A percentile compares a stretch with the other conserved stretches of the same genome.
phyloP scores from a whole-genome alignment of 495 filamentous ascomycete species.

The Penicillium taxi region DNA sequence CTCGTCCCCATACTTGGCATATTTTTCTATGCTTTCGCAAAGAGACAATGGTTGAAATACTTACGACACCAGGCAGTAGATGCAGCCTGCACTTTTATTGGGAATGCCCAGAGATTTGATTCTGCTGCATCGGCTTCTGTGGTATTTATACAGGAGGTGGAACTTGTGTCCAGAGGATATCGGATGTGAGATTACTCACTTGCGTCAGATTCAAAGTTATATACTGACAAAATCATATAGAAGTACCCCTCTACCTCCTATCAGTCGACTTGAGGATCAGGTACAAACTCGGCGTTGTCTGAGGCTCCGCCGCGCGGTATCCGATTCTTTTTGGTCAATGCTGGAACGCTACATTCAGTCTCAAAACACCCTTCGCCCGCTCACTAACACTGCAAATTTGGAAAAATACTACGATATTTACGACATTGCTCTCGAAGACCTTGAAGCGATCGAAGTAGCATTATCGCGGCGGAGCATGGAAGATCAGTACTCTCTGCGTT shows the following conservation, averaged over 20 bases:
- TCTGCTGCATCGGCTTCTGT: constrained; percentile 70
- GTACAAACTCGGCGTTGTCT: constrained; percentile 70
- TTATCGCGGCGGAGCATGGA: constrained; percentile 57
- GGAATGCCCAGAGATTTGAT: constrained; percentile 75
- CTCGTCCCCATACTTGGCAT: constrained; percentile 48
- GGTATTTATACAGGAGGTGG: constrained; percentile 89
- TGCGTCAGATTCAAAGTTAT: background rate
- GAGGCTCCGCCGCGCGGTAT: constrained; percentile 66
- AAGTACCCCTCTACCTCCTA: constrained; percentile 77
- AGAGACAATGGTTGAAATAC: constrained; percentile 78
- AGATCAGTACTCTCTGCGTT: constrained; percentile 68
- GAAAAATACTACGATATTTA: constrained; percentile 91
- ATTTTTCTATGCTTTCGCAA: constrained; percentile 61
- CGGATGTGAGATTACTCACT: constrained; percentile 54
- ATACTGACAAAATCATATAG: constrained; percentile 29
- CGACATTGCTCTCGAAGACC: constrained; percentile 73
- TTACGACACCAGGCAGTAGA: constrained; percentile 68
- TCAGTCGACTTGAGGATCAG: constrained; percentile 71
- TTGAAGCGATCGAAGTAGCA: constrained; percentile 55
- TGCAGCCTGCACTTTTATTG: constrained; percentile 63
- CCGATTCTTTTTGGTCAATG: constrained; percentile 56
- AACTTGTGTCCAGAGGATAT: constrained; percentile 90
- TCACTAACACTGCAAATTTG: constrained; percentile 69
- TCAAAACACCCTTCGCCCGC: constrained; percentile 55
- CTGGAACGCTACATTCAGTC: constrained; percentile 63